Evolutionary conservation across 1,284 basidiomycete species (phyloP), one percentile per base, ranked within the genome.

Genomic region (Cystobasidium pallidum): DNA sequence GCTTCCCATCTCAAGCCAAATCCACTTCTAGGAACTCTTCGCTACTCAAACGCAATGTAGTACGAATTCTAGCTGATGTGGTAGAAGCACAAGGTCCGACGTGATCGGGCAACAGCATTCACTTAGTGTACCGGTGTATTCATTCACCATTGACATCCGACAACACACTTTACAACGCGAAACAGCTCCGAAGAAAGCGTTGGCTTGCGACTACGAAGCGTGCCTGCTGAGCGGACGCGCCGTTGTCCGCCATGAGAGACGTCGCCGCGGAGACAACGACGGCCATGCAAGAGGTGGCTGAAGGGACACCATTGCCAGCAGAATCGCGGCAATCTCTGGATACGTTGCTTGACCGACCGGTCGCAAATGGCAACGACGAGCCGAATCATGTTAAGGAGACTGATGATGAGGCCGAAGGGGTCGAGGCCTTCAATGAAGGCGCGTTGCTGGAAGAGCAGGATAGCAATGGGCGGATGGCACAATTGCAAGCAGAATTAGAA

Each of bases 401-500:
- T 30, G 24, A 36, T 3, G 28, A 30, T 11, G 45, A 21, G n/a
- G 13, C 43, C 10, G 62, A 47, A 34, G 62, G n/a, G 19, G 8
- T 21, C 36, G 13, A 24, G 43, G 58, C 17, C 19, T 11, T 6
- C 39, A 26, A 34, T 21, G 62, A 36, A 24, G 49, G 34, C 30
- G 64, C 30, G 19, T 17, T 51, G 4, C 13, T 19, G 7, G 51
- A 43, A 28, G 64, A 54, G 39, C 26, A 49, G n/a, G 51, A 49
- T 3, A 36, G 64, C 28, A 19, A 26, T 30, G 75, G 74, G 21
- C 66, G 76, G 66, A 70, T 66, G 72, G 64, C 66, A 51, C 32
- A 49, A 13, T 66, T 78, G 1, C 73, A 76, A 32, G 74, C 73
- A 28, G 78, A 78, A 71, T 73, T 78, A 13, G 75, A 73, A 3